Conservation (phyloP, 78 protist species). For the Dictyostelium brefeldianum region DNA sequence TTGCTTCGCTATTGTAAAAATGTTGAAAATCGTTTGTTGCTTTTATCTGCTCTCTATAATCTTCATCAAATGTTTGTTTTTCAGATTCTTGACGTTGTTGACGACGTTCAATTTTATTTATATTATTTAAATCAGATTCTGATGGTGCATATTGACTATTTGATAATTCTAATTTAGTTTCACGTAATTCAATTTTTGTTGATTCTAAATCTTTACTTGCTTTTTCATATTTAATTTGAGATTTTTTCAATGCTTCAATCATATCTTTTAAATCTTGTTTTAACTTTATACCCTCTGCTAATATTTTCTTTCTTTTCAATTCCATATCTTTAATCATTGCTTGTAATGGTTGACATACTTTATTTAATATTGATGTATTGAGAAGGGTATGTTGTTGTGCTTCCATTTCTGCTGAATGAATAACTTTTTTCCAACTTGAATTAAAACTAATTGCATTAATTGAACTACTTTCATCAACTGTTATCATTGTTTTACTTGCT, state of each 20-base stretch:
- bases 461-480: not conserved
- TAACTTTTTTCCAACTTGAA: constrained; percentile 44
- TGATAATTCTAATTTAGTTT: not conserved
- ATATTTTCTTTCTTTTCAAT: constrained; percentile 41
- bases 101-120: constrained; percentile 27
- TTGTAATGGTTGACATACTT: constrained; percentile 53
- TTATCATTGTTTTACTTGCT: not conserved
- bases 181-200: constrained; percentile 38
- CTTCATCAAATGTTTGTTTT: constrained; percentile 19
- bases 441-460: constrained; percentile 6
- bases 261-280: constrained; percentile 57
- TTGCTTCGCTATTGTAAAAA: constrained; percentile 36
- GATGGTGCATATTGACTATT: not conserved
- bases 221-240: constrained; percentile 69
- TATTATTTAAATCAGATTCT: constrained; percentile 22
- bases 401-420: constrained; percentile 1
- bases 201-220: constrained; percentile 47
- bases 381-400: constrained; percentile 38
- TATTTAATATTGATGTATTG: constrained; percentile 8
- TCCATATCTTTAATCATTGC: constrained; percentile 80
- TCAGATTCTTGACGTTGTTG: constrained; percentile 27
- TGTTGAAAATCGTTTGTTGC: constrained; percentile 78
- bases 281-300: constrained; percentile 43
- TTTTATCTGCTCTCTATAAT: constrained; percentile 69
- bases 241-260: constrained; percentile 61